Conservation (phyloP, 805 yeast genomes). For the Nakazawaea anatomiae region DNA sequence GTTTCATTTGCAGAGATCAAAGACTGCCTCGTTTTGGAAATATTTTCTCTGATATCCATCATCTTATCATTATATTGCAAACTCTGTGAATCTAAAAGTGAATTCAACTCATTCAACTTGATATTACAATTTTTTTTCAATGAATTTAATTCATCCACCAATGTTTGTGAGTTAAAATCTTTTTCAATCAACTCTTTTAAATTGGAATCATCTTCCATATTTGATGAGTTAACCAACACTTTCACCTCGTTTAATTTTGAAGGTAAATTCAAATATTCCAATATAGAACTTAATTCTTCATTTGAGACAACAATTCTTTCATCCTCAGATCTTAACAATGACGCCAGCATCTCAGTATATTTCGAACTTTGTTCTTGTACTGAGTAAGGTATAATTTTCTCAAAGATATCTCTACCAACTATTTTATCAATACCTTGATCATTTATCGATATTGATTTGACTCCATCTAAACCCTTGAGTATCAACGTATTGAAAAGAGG, state of each 20-base stretch:
- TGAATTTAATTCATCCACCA: not conserved
- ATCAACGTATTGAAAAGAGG: constrained; percentile 59
- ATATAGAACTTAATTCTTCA: constrained; percentile 70
- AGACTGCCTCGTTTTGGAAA: constrained; percentile 51
- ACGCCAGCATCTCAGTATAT: constrained; percentile 88
- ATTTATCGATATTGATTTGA: constrained; percentile 48
- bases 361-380: constrained; percentile 84
- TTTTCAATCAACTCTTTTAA: constrained; percentile 14
- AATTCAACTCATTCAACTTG: constrained; percentile 3
- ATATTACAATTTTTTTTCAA: constrained; percentile 3
- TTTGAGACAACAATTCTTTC: constrained; percentile 75
- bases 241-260: constrained; percentile 52
- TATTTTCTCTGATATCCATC: constrained; percentile 39
- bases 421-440: constrained; percentile 43
- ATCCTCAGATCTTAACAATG: constrained; percentile 61
- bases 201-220: not conserved
- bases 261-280: constrained; percentile 79
- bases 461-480: constrained; percentile 64
- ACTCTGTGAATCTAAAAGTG: constrained; percentile 1
- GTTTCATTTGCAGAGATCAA: constrained; percentile 55
- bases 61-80: constrained; percentile 5
- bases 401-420: constrained; percentile 56
- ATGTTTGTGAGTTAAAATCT: constrained; percentile 12
- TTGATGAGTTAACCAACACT: constrained; percentile 13
- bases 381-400: constrained; percentile 74